These are phyloP conservation scores for Nemania sp. DNA, from an alignment of 2,329 filamentous ascomycete species.

Conservation along the genomic window DNA sequence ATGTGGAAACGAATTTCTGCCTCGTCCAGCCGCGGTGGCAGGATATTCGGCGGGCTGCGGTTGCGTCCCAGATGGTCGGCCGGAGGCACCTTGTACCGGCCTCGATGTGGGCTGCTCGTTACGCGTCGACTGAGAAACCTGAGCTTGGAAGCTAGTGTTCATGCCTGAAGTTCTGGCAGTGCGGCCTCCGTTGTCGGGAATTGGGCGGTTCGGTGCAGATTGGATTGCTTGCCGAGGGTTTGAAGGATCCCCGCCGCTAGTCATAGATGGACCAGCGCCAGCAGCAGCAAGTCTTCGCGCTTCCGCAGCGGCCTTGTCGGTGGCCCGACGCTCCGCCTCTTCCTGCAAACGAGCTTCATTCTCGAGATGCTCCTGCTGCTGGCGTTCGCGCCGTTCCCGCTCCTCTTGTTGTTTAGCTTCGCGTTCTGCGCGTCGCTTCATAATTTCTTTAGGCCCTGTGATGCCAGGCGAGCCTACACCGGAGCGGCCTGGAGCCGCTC, in stretches of 20 bases:
- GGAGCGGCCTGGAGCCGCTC: slow-evolving; percentile 48
- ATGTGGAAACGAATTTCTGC: slow-evolving; percentile 82
- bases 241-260: slow-evolving; percentile 28
- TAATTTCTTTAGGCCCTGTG: slow-evolving; percentile 84
- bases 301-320: slow-evolving; percentile 38
- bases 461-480: slow-evolving; percentile 67
- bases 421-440: slow-evolving; percentile 80
- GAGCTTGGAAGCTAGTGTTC: slow-evolving; percentile 27
- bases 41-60: slow-evolving; percentile 41
- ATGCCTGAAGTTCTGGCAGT: slow-evolving; percentile 24
- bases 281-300: slow-evolving; percentile 46
- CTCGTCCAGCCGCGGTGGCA: slow-evolving; percentile 33
- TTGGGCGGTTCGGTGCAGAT: slow-evolving; percentile 29
- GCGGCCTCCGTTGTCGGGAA: slow-evolving; percentile 27
- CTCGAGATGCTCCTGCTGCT: slow-evolving; percentile 56
- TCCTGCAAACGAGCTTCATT: slow-evolving; percentile 58
- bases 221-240: slow-evolving; percentile 29
- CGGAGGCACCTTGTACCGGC: slow-evolving; percentile 25
- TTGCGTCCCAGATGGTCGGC: slow-evolving; percentile 40
- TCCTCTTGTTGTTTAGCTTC: slow-evolving; percentile 71
- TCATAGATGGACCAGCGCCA: slow-evolving; percentile 40
- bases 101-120: slow-evolving; percentile 30
- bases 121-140: slow-evolving; percentile 32
- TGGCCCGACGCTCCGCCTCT: slow-evolving; percentile 64
- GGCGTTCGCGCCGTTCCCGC: slow-evolving; percentile 51